Conservation (phyloP, 2,329 filamentous ascomycete species). For the Neopestalotiopsis sp. region DNA sequence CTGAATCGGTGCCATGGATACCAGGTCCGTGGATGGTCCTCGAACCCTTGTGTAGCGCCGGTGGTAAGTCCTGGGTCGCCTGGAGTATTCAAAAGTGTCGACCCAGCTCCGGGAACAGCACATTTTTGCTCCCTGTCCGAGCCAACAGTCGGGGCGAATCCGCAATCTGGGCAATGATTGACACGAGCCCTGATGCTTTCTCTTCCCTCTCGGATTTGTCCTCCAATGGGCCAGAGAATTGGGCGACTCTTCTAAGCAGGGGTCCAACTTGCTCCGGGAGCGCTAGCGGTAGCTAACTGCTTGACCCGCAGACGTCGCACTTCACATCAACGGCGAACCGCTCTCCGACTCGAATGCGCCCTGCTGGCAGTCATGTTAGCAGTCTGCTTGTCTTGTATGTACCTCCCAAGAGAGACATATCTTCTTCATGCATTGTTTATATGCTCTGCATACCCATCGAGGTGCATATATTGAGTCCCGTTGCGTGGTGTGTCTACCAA, state of each 20-base stretch:
- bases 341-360: not conserved
- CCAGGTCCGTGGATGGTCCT: not conserved
- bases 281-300: slow-evolving; percentile 2
- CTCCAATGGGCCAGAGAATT: not conserved
- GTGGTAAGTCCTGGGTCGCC: too few species aligned
- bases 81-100: too few species aligned
- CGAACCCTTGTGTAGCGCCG: not conserved
- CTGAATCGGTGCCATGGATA: slow-evolving; percentile 1
- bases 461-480: too few species aligned
- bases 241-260: not conserved
- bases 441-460: too few species aligned
- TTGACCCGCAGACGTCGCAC: not conserved
- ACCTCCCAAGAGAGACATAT: too few species aligned
- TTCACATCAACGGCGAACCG: not conserved
- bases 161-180: slow-evolving; percentile 6
- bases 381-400: too few species aligned
- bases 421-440: too few species aligned
- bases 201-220: slow-evolving; percentile 10
- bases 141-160: not conserved
- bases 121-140: not conserved
- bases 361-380: too few species aligned
- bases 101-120: not conserved
- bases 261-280: not conserved
- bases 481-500: too few species aligned
- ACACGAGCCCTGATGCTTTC: slow-evolving; percentile 1